Base-by-base conservation (phyloP, 2,329 filamentous ascomycete species). In the Gnomoniopsis sp. region DNA sequence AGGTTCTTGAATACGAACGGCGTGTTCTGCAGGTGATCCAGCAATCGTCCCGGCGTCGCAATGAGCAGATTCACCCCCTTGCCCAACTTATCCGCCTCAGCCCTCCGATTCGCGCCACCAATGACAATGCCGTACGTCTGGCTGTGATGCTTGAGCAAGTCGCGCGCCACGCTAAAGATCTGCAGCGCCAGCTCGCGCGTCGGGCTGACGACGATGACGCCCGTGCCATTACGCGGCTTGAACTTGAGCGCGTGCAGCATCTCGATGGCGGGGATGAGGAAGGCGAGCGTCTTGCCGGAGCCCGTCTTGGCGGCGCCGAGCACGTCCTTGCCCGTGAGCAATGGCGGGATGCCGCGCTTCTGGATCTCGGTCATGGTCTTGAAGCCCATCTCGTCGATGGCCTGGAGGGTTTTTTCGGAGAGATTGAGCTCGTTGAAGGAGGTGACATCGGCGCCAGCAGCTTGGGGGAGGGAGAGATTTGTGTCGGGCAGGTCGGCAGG, bases 361-460 rank as follows among this genome's bases (percentile, higher is more conserved):
- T 98, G 95, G 65, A 98, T 97, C 72, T 95, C 90, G 1, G 95
- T 98, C 93, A 99, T 97, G 50, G 83, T 93, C 69, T 89, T 88
- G 71, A 98, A 97, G 15, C 90, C 90, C 93, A 99, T 98, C 64
- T 89, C 90, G 59, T 87, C 70, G 66, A 97, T 92, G 10, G 92
- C 93, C 76, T 89, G 86, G 82, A 93, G 89, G 0, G 92, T 97
- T 75, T 90, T 92, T 23, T 93, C 89, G 1, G 91, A 95, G 12
- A 99, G 82, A 56, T 90, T 90, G 63, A 99, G 79, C 65, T 98
- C 89, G 36, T 85, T 77, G 70, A 97, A 96, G 53, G 86, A 85
- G 68, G 88, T 79, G 22, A 88, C 86, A 58, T 88, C 83, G 52
- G 75, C 77, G 54, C 83, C 83, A 33, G 84, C 80, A 33, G 79